Base-by-base conservation (phyloP, 768 basidiomycete species). In the Leccinum disarticulatum region DNA sequence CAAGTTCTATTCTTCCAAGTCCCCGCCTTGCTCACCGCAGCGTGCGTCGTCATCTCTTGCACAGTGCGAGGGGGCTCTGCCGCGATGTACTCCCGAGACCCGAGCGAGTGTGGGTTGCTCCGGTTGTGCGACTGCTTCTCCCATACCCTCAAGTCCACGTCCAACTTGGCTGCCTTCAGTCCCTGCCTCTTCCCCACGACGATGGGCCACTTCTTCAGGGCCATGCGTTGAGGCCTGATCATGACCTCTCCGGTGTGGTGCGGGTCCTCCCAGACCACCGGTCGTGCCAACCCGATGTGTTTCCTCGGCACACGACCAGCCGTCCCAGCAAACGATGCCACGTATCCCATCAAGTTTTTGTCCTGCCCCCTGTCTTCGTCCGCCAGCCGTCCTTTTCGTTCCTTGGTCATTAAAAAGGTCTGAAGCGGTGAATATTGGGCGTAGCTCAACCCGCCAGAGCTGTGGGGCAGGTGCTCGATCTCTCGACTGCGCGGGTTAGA, bases 391-490 rank as follows among this genome's bases (percentile, higher is more conserved):
- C 88, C 91, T 7, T 84, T 83, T 64, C 83, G 78, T 17, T 83
- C 74, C 60, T 76, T 78, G 8, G 79, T 78, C 68, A 76, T 78
- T 69, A 86, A 75, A 54, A 75, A 73, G 0, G 80, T 77, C 55
- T 90, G 87, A 51, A 92, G 73, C 6, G 61, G 55, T 6, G 87
- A 78, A 36, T 81, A 78, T 43, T 77, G 75, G 3, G 83, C 71
- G 70, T 93, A 93, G 49, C 77, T 74, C 46, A 92, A 77, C 3
- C 83, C 91, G 41, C 79, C 90, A 36, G 73, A 78, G 28, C 74
- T 79, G 64, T 93, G 91, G 0, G 89, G 89, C 57, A 82, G 78
- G 47, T 82, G 86, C 60, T 85, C 83, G 61, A 93, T 86, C 43
- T 66, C 64, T 55, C 62, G 74, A 38, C 58, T 70, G 22, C 64